These are phyloP conservation scores for Mucor saturninus DNA, from an alignment of 371 early-diverging fungal species.

Conservation along the genomic window DNA sequence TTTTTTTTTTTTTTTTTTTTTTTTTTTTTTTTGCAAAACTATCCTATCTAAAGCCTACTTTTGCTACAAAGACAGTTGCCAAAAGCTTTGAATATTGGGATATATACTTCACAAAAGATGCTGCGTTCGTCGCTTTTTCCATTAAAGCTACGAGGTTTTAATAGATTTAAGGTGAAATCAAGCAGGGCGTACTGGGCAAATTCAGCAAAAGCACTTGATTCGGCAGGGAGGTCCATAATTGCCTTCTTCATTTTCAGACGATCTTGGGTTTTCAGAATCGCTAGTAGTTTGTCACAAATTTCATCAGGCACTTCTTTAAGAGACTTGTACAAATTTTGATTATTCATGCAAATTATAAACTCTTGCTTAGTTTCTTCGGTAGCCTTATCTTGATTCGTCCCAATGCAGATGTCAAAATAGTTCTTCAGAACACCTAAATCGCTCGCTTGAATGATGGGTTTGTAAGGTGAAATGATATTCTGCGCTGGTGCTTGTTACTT, in stretches of 20 bases:
- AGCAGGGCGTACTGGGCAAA: constrained; percentile 20
- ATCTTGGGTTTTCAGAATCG: constrained; percentile 18
- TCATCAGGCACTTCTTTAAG: constrained; percentile 19
- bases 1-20: too few species aligned
- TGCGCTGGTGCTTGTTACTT: constrained; percentile 25
- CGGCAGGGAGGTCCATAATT: constrained; percentile 16
- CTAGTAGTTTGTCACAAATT: constrained; percentile 17
- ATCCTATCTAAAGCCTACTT: too few species aligned
- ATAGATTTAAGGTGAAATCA: constrained; percentile 25
- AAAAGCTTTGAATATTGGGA: too few species aligned
- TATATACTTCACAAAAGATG: too few species aligned
- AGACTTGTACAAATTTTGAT: constrained; percentile 14
- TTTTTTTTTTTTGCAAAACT: too few species aligned
- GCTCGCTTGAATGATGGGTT: constrained; percentile 2
- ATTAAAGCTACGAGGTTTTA: neutral
- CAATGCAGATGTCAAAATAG: constrained; percentile 25
- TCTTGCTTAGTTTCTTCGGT: constrained; percentile 6
- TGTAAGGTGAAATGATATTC: constrained; percentile 22
- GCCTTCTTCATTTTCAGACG: constrained; percentile 13
- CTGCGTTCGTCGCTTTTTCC: too few species aligned
- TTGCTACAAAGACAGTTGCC: too few species aligned
- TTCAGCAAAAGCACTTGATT: constrained; percentile 21
- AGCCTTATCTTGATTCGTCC: constrained; percentile 13
- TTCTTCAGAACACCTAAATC: constrained; percentile 23
- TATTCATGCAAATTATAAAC: constrained; percentile 12